Percentiles rank a stretch among this genome's conserved stretches.
phyloP scores from a whole-genome alignment of 2,329 filamentous ascomycete species.

The Epichloe uncinata region DNA sequence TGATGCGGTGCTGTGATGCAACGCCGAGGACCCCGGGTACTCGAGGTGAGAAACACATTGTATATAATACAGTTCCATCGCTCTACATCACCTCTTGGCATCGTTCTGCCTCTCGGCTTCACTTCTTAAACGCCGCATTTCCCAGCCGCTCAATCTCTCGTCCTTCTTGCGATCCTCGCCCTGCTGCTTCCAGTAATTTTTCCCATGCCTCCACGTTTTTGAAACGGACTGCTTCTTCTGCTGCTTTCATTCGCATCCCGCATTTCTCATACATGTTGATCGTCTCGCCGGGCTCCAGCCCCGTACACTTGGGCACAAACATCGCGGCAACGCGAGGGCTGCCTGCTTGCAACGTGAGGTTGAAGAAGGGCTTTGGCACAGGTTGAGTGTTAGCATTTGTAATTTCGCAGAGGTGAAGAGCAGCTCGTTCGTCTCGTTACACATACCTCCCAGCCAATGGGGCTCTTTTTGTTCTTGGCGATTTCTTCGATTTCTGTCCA shows the following conservation, averaged over 20 bases:
- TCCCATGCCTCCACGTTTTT: conserved; percentile 69
- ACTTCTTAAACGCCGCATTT: conserved; percentile 41
- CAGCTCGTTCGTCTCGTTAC: background rate
- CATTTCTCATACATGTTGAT: conserved; percentile 96
- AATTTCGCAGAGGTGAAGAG: background rate
- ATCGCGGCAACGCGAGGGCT: conserved; percentile 73
- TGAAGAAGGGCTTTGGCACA: conserved; percentile 64
- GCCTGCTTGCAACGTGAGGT: conserved; percentile 74
- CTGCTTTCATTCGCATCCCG: conserved; percentile 76
- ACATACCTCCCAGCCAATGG: conserved; percentile 89
- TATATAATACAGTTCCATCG: no score
- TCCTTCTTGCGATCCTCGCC: conserved; percentile 49
- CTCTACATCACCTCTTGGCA: no score
- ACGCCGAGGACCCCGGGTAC: no score
- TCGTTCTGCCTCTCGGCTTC: background rate
- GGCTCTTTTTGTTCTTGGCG: conserved; percentile 64
- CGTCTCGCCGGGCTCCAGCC: conserved; percentile 51
- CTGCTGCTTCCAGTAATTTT: conserved; percentile 60
- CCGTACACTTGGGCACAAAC: conserved; percentile 81
- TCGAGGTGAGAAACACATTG: no score
- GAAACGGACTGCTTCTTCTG: conserved; percentile 74
- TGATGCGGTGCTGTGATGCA: no score
- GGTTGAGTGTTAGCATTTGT: background rate
- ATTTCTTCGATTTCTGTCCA: conserved; percentile 90
- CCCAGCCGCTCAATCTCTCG: conserved; percentile 73